Evolutionary conservation across 495 filamentous ascomycete species (phyloP), one percentile per base, ranked within the genome.

Genomic region (Podospora didyma): DNA sequence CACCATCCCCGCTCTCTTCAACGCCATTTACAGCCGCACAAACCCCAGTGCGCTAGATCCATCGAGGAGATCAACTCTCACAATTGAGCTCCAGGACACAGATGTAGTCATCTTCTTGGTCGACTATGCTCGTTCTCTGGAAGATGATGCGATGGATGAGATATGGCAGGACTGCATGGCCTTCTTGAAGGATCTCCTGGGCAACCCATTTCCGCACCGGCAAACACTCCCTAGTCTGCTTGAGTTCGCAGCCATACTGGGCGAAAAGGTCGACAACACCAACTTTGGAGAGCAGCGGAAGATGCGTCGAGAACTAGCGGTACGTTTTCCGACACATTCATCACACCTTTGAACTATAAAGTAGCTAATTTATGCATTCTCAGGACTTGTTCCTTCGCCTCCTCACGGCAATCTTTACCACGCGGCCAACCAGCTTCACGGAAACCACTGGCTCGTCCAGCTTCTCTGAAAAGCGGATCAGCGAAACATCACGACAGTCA

Each of bases 131-230:
- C 81, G 83, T 21, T 93, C 91, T 3, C 75, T 96, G 14, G 94
- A 99, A 63, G 94, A 99, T 61, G 94, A 99, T 76, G 88, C 94
- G n/a, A 93, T 97, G 79, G 95, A 99, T 64, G 94, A 99, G 71
- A 96, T 99, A 28, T 99, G 94, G 94, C 76, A 82, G 37, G 95
- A 99, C 64, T 97, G 93, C 68, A 90, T 90, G 63, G 83, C 86
- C 0, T 99, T 99, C 70, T 69, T 97, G 44, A 86, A 84, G 51
- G 95, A 97, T 70, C 83, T 97, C 6, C 76, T 97, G 24, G 86
- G 87, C 44, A 97, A 99, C 69, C 95, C 95, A 2, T 89, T 99
- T 61, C 95, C 94, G 1, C 93, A 97, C 66, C 81, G 94, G 47
- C 91, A 96, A 67, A 92, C 89, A 20, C 76, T 99, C 21, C 90